phyloP scores from a whole-genome alignment of 176 grass and related monocot genomes.

The Oryza meridionalis region DNA sequence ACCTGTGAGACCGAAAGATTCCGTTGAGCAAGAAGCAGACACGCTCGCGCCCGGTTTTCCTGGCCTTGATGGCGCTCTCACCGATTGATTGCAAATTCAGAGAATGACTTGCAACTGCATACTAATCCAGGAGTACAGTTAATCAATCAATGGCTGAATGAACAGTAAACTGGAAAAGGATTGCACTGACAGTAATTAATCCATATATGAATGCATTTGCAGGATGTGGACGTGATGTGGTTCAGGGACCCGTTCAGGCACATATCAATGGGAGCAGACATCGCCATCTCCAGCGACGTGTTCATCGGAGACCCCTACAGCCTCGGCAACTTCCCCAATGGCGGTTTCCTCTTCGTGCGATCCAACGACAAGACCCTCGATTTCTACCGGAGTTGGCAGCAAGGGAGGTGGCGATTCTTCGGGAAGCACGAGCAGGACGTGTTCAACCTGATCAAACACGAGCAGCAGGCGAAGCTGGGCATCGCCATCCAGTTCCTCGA shows the following conservation, averaged over 20 bases:
- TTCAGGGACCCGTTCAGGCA: conserved; percentile 87
- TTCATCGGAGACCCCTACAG: conserved; percentile 72
- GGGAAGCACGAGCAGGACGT: conserved; percentile 93
- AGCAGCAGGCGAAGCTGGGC: conserved; percentile 42
- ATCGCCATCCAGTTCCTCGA: conserved; percentile 83
- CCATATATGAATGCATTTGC: background rate
- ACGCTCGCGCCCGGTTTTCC: background rate
- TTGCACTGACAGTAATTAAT: background rate
- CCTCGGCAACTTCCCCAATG: conserved; percentile 80
- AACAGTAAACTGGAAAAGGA: background rate
- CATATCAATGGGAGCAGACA: conserved; percentile 70
- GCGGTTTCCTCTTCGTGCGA: conserved; percentile 84
- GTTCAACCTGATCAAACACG: conserved; percentile 83
- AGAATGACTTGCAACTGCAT: background rate
- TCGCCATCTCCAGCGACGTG: conserved; percentile 80
- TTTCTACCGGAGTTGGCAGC: conserved; percentile 82
- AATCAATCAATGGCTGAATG: background rate
- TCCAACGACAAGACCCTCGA: conserved; percentile 66
- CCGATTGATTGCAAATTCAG: background rate
- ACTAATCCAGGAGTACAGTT: background rate
- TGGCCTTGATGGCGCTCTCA: background rate
- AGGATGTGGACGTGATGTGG: conserved; percentile 98
- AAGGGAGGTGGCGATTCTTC: conserved; percentile 43
- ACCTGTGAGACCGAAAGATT: background rate
- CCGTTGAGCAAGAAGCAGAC: background rate